Evolutionary conservation across 2,329 filamentous ascomycete genomes (phyloP).

Genomic region (Sarocladium oryzae): DNA sequence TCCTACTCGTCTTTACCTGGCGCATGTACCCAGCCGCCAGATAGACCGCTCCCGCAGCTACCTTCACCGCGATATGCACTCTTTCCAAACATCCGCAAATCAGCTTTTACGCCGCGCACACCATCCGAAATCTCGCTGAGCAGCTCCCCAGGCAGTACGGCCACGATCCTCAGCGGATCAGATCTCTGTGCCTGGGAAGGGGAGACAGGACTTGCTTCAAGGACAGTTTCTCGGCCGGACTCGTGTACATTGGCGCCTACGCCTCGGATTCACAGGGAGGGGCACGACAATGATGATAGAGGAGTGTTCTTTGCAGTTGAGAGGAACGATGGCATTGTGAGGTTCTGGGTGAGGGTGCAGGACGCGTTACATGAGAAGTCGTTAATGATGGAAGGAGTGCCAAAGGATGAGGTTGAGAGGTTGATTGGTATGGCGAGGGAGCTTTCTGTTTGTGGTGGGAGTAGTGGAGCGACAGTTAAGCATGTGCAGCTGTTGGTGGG

Average conservation of each 20-base stretch:
- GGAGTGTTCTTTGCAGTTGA: neutral
- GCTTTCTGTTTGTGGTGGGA: neutral
- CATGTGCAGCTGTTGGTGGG: constrained; percentile 1
- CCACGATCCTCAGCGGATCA: neutral
- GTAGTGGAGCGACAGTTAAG: neutral
- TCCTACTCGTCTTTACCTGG: neutral
- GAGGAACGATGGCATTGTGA: neutral
- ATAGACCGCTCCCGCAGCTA: neutral
- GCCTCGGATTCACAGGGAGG: neutral
- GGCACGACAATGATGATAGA: neutral
- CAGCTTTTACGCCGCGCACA: neutral
- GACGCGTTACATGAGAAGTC: neutral
- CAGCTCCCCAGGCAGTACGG: neutral
- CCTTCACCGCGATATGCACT: neutral
- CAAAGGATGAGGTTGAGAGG: neutral
- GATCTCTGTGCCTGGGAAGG: neutral
- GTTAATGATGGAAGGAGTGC: neutral
- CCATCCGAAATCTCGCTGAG: neutral
- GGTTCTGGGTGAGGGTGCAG: constrained; percentile 5
- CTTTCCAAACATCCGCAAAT: neutral
- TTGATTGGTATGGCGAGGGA: neutral
- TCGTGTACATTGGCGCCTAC: constrained; percentile 3
- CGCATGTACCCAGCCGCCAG: neutral
- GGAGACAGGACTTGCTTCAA: neutral
- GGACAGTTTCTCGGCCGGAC: constrained; percentile 6